Conservation (phyloP, 352 stramenopile species). For the Phytophthora cactorum region DNA sequence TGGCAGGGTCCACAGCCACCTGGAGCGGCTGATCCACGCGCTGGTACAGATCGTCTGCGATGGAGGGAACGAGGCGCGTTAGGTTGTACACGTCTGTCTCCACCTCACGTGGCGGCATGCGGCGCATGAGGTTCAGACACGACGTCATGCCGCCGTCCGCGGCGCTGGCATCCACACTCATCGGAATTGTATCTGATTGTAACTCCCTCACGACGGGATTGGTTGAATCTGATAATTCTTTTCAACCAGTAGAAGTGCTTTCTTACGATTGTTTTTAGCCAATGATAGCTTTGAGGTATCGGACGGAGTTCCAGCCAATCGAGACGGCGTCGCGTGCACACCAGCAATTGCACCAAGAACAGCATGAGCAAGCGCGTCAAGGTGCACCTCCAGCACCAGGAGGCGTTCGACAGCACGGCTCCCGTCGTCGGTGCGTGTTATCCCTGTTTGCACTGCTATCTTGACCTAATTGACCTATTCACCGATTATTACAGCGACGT, state of each 20-base stretch:
- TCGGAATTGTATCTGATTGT: slow-evolving; percentile 8
- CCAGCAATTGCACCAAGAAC: slow-evolving; percentile 20
- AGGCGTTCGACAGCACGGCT: slow-evolving; percentile 59
- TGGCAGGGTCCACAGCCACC: slow-evolving; percentile 83
- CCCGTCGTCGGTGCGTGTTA: slow-evolving; percentile 62
- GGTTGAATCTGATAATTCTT: slow-evolving; percentile 22
- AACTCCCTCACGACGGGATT: slow-evolving; percentile 16
- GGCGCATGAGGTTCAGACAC: slow-evolving; percentile 90
- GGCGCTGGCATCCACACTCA: slow-evolving; percentile 23
- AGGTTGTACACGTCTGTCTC: slow-evolving; percentile 88
- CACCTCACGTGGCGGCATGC: slow-evolving; percentile 88
- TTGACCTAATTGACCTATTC: neutral
- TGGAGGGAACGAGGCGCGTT: slow-evolving; percentile 76
- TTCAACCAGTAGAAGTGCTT: slow-evolving; percentile 10
- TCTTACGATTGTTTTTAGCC: neutral
- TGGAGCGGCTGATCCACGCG: slow-evolving; percentile 93
- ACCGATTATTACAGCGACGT: slow-evolving; percentile 54
- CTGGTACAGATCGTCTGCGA: slow-evolving; percentile 93
- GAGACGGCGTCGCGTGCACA: slow-evolving; percentile 5
- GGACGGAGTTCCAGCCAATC: neutral
- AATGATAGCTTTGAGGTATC: neutral
- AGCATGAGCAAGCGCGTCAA: slow-evolving; percentile 68
- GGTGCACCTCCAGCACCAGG: slow-evolving; percentile 67
- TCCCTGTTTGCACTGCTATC: neutral
- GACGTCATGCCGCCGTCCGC: slow-evolving; percentile 65